A percentile compares a stretch with the other conserved stretches of the same genome.
These are phyloP conservation scores for Persicaria maculosa DNA, from an alignment of 148 eudicot species.

Conservation along the genomic window DNA sequence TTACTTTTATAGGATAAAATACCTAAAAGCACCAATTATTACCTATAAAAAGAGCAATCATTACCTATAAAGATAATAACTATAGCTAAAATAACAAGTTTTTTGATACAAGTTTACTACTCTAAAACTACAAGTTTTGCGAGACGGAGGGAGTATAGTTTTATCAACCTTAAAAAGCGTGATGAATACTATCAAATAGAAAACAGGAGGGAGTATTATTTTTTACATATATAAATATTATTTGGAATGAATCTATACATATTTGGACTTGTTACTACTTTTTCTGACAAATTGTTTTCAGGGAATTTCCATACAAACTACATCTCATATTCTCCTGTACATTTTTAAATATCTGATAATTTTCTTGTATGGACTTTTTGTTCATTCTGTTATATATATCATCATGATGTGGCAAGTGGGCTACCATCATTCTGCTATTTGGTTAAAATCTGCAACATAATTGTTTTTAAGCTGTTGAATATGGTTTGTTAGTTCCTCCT, in stretches of 20 bases:
- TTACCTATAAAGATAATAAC: no score
- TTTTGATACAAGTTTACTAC: no score
- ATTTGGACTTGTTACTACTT: neutral
- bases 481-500: neutral
- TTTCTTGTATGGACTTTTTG: neutral
- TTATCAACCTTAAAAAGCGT: no score
- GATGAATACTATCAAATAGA: no score
- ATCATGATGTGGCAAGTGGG: neutral
- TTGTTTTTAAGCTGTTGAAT: neutral
- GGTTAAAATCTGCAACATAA: neutral
- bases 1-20: no score
- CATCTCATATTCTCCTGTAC: neutral
- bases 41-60: no score
- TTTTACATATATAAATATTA: no score
- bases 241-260: neutral
- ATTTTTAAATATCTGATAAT: neutral
- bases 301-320: neutral
- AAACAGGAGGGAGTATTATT: no score
- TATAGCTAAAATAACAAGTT: no score
- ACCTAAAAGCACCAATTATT: no score
- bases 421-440: neutral
- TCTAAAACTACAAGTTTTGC: no score
- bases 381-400: slow-evolving; percentile 4
- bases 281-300: neutral
- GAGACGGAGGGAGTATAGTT: no score